phyloP scores from a whole-genome alignment of 1,284 basidiomycete species.

The Ustilago sp. region DNA sequence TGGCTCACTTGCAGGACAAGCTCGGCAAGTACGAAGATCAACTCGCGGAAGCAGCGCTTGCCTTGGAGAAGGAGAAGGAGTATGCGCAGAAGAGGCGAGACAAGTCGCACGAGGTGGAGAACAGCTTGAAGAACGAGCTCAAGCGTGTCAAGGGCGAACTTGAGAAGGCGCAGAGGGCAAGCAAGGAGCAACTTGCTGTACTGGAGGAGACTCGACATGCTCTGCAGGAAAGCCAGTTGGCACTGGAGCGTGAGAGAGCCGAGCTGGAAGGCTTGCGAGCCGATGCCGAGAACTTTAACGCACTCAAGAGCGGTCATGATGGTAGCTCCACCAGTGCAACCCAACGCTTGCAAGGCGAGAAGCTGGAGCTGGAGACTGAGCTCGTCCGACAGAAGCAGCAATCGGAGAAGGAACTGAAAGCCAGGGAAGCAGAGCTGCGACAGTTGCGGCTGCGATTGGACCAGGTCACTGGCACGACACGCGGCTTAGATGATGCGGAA shows the following conservation, averaged over 20 bases:
- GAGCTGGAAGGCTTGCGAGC: slow-evolving; percentile 86
- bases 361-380: slow-evolving; percentile 69
- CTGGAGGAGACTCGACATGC: slow-evolving; percentile 78
- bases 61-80: slow-evolving; percentile 80
- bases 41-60: slow-evolving; percentile 80
- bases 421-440: slow-evolving; percentile 40
- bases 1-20: slow-evolving; percentile 84
- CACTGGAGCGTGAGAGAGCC: slow-evolving; percentile 88
- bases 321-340: slow-evolving; percentile 24
- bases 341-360: slow-evolving; percentile 51
- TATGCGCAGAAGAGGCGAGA: slow-evolving; percentile 74
- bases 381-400: slow-evolving; percentile 63
- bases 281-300: slow-evolving; percentile 71
- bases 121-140: slow-evolving; percentile 55
- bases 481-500: slow-evolving; percentile 4
- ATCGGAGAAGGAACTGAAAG: slow-evolving; percentile 72
- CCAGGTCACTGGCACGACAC: slow-evolving; percentile 63
- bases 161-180: slow-evolving; percentile 70
- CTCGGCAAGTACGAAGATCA: slow-evolving; percentile 83
- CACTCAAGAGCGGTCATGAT: slow-evolving; percentile 41
- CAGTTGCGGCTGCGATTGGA: slow-evolving; percentile 60
- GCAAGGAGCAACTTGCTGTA: slow-evolving; percentile 24
- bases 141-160: slow-evolving; percentile 75
- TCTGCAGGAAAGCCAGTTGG: slow-evolving; percentile 84
- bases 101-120: slow-evolving; percentile 79